Conservation (phyloP, 2,329 filamentous ascomycete genomes). For the Stemphylium vesicarium region DNA sequence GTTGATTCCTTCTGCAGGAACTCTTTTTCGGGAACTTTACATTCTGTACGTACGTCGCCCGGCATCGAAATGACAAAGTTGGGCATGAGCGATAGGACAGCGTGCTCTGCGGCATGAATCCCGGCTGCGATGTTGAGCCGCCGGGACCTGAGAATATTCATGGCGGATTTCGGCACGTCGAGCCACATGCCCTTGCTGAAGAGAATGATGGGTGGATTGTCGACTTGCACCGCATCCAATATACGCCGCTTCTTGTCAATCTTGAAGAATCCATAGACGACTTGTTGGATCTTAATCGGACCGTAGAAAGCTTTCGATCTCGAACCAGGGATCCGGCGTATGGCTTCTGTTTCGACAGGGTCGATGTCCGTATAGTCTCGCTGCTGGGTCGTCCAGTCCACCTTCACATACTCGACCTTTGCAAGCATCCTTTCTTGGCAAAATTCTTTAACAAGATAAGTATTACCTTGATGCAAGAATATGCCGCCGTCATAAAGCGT, state of each 20-base stretch:
- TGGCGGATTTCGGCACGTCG: slow-evolving; percentile 79
- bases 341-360: slow-evolving; percentile 87
- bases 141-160: slow-evolving; percentile 76
- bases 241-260: slow-evolving; percentile 85
- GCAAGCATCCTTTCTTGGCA: slow-evolving; percentile 80
- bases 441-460: slow-evolving; percentile 90
- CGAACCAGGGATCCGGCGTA: slow-evolving; percentile 71
- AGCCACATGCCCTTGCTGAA: slow-evolving; percentile 94
- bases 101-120: slow-evolving; percentile 95
- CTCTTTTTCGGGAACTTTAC: slow-evolving; percentile 87
- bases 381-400: slow-evolving; percentile 94
- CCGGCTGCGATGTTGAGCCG: slow-evolving; percentile 83
- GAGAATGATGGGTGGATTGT: slow-evolving; percentile 88
- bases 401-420: slow-evolving; percentile 84
- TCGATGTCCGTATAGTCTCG: slow-evolving; percentile 95
- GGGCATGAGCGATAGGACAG: slow-evolving; percentile 83
- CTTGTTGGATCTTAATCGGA: slow-evolving; percentile 81
- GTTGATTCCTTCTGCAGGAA: slow-evolving; percentile 72
- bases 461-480: slow-evolving; percentile 93
- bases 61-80: slow-evolving; percentile 90
- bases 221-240: slow-evolving; percentile 88
- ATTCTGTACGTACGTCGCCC: slow-evolving; percentile 92
- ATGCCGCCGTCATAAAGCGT: slow-evolving; percentile 97
- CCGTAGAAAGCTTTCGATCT: slow-evolving; percentile 81
- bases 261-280: slow-evolving; percentile 97